Conservation (phyloP, 371 early-diverging fungal genomes). For the Mucor velutinosus region DNA sequence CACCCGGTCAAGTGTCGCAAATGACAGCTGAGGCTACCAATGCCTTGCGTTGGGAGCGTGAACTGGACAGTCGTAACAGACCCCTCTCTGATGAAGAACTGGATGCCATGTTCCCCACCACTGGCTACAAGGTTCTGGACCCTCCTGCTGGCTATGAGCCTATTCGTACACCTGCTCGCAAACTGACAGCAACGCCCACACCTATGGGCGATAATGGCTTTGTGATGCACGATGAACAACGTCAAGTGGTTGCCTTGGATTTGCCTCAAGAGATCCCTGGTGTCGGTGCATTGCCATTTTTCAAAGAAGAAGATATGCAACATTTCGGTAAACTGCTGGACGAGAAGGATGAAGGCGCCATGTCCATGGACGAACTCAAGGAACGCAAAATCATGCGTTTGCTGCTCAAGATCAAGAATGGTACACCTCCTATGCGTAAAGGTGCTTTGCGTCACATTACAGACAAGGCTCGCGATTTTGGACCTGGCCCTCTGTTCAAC, state of each 20-base stretch:
- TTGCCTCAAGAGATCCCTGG: conserved; percentile 90
- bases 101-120: conserved; percentile 88
- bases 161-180: conserved; percentile 95
- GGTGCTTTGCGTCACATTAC: conserved; percentile 91
- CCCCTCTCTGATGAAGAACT: conserved; percentile 91
- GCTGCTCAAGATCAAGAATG: conserved; percentile 96
- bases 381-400: conserved; percentile 96
- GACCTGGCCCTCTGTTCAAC: conserved; percentile 94
- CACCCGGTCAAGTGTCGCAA: conserved; percentile 52
- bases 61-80: conserved; percentile 85
- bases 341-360: conserved; percentile 79
- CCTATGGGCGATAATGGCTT: conserved; percentile 85
- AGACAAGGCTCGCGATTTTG: conserved; percentile 95
- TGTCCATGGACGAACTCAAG: conserved; percentile 88
- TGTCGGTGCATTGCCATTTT: conserved; percentile 87
- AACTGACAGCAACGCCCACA: conserved; percentile 93
- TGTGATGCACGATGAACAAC: conserved; percentile 81
- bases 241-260: conserved; percentile 61
- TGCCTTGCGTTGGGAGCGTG: conserved; percentile 81
- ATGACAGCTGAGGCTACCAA: conserved; percentile 84
- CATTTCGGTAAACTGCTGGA: conserved; percentile 93
- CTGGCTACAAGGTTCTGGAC: conserved; percentile 92
- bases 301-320: conserved; percentile 97
- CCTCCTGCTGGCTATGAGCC: conserved; percentile 90
- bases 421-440: conserved; percentile 94